A percentile compares a stretch with the other conserved stretches of the same genome.
phyloP scores from a whole-genome alignment of 1,139 yeast species.

The Debaryomyces sp. region DNA sequence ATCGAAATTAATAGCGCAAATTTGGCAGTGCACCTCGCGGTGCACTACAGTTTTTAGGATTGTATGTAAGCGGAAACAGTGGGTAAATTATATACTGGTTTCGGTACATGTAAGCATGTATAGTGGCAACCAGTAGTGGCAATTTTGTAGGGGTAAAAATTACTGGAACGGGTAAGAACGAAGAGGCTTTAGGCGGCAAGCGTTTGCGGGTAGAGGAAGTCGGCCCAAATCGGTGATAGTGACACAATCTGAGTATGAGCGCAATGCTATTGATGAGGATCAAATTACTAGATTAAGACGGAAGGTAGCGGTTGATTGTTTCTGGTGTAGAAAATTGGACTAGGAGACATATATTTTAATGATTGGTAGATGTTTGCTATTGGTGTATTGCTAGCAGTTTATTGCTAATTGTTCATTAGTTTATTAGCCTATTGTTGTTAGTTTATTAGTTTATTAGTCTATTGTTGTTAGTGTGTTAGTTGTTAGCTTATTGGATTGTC shows the following conservation, averaged over 20 bases:
- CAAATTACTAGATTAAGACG: not conserved
- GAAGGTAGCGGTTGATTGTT: not conserved
- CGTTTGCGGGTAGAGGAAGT: not conserved
- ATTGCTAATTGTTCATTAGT: no score
- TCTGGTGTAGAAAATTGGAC: not conserved
- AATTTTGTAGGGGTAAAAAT: not conserved
- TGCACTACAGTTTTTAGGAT: not conserved
- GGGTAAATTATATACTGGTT: not conserved
- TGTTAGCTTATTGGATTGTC: no score
- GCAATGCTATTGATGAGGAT: not conserved
- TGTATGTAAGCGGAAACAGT: not conserved
- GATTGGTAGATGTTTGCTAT: no score
- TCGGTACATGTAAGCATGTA: not conserved
- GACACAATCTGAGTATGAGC: not conserved
- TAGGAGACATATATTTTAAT: no score
- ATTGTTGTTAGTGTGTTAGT: no score
- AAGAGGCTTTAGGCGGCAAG: not conserved
- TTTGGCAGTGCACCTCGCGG: not conserved
- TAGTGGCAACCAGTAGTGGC: no score
- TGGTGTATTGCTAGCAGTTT: no score
- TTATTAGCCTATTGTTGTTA: no score
- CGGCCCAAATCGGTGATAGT: not conserved
- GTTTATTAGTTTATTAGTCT: no score
- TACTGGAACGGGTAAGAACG: not conserved
- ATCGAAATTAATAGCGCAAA: slow-evolving; percentile 3